Base-by-base conservation (phyloP, 805 yeast genomes). In the Hanseniaspora guilliermondii region DNA sequence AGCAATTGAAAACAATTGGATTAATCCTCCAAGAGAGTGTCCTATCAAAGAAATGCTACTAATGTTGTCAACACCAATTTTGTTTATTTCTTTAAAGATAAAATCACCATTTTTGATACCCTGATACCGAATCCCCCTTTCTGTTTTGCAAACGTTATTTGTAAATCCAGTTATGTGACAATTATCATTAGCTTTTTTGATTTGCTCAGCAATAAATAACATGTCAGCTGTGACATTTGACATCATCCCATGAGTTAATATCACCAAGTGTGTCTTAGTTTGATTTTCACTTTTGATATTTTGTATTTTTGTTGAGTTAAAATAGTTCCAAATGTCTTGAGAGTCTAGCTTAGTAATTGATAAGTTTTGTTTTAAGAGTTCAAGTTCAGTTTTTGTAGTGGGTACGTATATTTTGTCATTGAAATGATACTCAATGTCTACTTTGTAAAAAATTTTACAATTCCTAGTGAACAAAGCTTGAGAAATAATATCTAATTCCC, bases 21-120 rank as follows among this genome's bases (percentile, higher is more conserved):
- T 78, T 41, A 82, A 66, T 0, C 95, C 95, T 46, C 95, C 95
- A 27, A 85, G 65, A 0, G 93, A 85, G 65, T 85, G 95, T 0
- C 85, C 88, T 44, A 85, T 70, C 61, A 85, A 85, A 1, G 94
- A 85, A 7, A 85, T 78, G 58, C 76, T 78, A 0, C 57, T 56
- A 0, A 81, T 73, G 1, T 69, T 60, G 4, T 73, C 75, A 53
- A 72, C 69, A 35, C 75, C 73, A 1, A 73, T 61, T 19, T 74
- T 69, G 21, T 77, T 66, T n/a, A 47, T 47, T 22, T 77, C 81
- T 33, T 69, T 62, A 0, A 82, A 70, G 30, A 85, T 71, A 61
- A 72, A 82, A 59, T 84, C 87, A 0, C 86, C 93, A 24, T 83
- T 71, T 42, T 83, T 71, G 57, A 80, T 76, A 0, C 95, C 95